Conservation (phyloP, 2,329 filamentous ascomycete species). For the Talaromyces verruculosus region DNA sequence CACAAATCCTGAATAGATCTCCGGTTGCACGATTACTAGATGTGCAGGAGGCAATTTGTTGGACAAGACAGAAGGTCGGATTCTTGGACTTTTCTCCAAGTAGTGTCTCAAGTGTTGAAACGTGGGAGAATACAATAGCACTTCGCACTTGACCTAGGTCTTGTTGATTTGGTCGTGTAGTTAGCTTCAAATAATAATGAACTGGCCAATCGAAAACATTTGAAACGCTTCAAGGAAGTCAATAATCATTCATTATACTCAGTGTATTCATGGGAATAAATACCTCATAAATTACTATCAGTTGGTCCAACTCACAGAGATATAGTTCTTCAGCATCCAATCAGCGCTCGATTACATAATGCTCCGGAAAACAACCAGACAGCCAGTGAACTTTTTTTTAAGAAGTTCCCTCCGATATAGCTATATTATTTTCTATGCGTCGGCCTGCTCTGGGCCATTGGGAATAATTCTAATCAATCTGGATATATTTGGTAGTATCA, state of each 20-base stretch:
- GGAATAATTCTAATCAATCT: background rate
- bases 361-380: background rate
- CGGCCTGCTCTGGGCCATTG: background rate
- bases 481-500: background rate
- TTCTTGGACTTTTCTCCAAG: background rate
- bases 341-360: conserved; percentile 15
- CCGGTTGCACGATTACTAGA: background rate
- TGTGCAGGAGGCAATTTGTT: background rate
- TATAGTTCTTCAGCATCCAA: background rate
- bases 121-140: background rate
- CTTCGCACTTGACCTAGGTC: background rate
- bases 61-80: background rate
- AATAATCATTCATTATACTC: background rate
- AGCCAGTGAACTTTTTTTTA: conserved; percentile 6
- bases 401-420: background rate
- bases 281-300: background rate
- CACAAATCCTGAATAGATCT: background rate
- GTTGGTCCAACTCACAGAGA: background rate
- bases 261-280: too few species aligned
- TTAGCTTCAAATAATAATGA: background rate
- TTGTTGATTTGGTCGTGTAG: background rate
- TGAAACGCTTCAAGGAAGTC: background rate
- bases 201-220: background rate
- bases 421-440: background rate
- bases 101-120: too few species aligned